A percentile compares a stretch with the other conserved stretches of the same genome.
Evolutionary conservation across 1,284 basidiomycete species (phyloP).

Genomic region (Vanrija sp.): DNA sequence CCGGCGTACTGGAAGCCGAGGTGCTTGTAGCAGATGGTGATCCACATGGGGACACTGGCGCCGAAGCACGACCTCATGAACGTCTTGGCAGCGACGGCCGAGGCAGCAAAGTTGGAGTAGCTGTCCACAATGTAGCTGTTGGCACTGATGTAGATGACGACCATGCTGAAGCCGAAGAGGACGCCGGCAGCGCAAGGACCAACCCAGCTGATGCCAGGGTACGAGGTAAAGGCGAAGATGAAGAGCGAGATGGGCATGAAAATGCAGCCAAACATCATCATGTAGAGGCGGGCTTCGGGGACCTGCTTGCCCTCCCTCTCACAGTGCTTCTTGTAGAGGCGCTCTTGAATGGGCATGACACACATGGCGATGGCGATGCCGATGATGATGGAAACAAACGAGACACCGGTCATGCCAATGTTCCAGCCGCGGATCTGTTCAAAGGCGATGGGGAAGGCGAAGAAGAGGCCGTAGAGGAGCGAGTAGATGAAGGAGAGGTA

Average conservation of each 20-base stretch:
- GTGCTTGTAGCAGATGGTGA: constrained; percentile 18
- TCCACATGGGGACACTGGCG: constrained; percentile 40
- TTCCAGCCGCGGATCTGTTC: constrained; percentile 45
- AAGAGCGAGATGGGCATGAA: constrained; percentile 49
- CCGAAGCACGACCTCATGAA: constrained; percentile 51
- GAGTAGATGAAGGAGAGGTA: constrained; percentile 53
- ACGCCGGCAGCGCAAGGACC: constrained; percentile 32
- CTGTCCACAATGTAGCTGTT: constrained; percentile 44
- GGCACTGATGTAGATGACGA: constrained; percentile 44
- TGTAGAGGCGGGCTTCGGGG: constrained; percentile 36
- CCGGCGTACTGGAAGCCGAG: constrained; percentile 37
- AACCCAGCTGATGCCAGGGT: constrained; percentile 36
- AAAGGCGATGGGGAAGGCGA: constrained; percentile 46
- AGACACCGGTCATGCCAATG: constrained; percentile 42
- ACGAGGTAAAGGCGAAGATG: constrained; percentile 45
- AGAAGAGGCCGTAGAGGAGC: constrained; percentile 44
- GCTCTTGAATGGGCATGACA: constrained; percentile 38
- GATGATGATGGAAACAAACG: constrained; percentile 43
- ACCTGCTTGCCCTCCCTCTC: constrained; percentile 16
- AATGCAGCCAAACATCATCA: constrained; percentile 37
- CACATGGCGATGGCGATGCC: constrained; percentile 36
- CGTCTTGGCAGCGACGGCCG: constrained; percentile 53
- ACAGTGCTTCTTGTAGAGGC: constrained; percentile 30
- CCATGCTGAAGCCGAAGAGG: constrained; percentile 38
- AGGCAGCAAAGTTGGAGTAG: constrained; percentile 37